Evolutionary conservation across 495 filamentous ascomycete genomes (phyloP).

Genomic region (Penicillium waksmanii): DNA sequence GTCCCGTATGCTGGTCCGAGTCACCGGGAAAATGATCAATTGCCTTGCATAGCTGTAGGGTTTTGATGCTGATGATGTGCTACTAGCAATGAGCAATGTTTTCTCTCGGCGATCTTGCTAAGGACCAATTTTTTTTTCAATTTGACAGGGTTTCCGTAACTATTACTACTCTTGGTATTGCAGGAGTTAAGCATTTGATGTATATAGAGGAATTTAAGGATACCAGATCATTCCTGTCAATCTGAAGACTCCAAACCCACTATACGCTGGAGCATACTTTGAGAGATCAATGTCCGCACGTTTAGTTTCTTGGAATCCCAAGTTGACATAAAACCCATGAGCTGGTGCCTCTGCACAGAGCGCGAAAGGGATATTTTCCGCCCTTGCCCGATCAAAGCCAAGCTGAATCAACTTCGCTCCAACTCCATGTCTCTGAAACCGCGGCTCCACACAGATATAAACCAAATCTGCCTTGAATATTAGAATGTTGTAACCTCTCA

Average conservation of each 20-base stretch:
- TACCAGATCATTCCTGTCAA: conserved; percentile 25
- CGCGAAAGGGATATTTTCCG: conserved; percentile 12
- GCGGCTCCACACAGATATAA: conserved; percentile 25
- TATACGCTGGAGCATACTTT: conserved; percentile 23
- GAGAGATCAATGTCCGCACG: conserved; percentile 28
- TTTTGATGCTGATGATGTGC: too few species aligned
- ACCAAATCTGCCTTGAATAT: conserved; percentile 14
- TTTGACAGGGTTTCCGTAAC: too few species aligned
- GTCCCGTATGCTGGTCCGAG: not conserved
- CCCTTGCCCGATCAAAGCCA: conserved; percentile 18
- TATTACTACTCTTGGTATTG: too few species aligned
- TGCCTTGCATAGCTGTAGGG: too few species aligned
- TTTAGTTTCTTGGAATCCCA: conserved; percentile 21
- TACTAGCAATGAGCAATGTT: too few species aligned
- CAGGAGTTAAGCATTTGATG: too few species aligned
- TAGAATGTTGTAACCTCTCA: not conserved
- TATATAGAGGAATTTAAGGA: not conserved
- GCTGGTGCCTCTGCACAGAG: conserved; percentile 24
- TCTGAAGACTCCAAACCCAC: conserved; percentile 27
- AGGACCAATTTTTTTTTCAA: too few species aligned
- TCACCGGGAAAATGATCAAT: not conserved
- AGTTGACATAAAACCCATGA: conserved; percentile 19
- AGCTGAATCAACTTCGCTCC: conserved; percentile 19
- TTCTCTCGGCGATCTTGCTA: too few species aligned
- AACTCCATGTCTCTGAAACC: conserved; percentile 18